Evolutionary conservation across 805 yeast species (phyloP).

Genomic region (Candida parachauliodes): DNA sequence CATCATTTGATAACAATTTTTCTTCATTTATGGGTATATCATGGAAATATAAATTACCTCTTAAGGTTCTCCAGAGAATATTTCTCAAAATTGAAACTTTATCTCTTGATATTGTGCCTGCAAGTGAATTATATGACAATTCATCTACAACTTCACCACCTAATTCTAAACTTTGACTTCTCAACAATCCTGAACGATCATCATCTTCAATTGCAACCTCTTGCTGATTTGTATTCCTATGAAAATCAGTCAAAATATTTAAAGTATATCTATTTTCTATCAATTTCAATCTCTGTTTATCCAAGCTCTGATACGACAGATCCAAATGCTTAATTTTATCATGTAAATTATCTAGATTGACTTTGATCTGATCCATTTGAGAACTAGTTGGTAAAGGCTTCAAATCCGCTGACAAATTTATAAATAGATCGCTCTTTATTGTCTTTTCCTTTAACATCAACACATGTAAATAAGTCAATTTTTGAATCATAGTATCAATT

Average conservation of each 20-base stretch:
- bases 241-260: slow-evolving; percentile 30
- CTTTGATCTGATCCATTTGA: slow-evolving; percentile 32
- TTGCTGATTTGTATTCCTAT: slow-evolving; percentile 18
- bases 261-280: slow-evolving; percentile 37
- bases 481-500: slow-evolving; percentile 31
- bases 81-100: slow-evolving; percentile 36
- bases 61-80: slow-evolving; percentile 40
- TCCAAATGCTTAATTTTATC: slow-evolving; percentile 36
- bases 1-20: slow-evolving; percentile 13
- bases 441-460: slow-evolving; percentile 27
- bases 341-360: slow-evolving; percentile 20
- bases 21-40: slow-evolving; percentile 32
- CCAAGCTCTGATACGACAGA: slow-evolving; percentile 26
- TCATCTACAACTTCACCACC: slow-evolving; percentile 21
- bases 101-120: slow-evolving; percentile 33
- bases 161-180: slow-evolving; percentile 19
- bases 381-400: slow-evolving; percentile 41
- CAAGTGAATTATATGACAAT: slow-evolving; percentile 27
- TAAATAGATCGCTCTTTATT: slow-evolving; percentile 21
- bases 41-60: slow-evolving; percentile 41
- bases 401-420: slow-evolving; percentile 49
- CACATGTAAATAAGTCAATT: slow-evolving; percentile 23
- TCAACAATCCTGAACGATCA: slow-evolving; percentile 26
- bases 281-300: slow-evolving; percentile 18
- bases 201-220: slow-evolving; percentile 12